These are phyloP conservation scores for Hypoxylon sp. DNA, from an alignment of 2,329 filamentous ascomycete genomes.

Conservation along the genomic window DNA sequence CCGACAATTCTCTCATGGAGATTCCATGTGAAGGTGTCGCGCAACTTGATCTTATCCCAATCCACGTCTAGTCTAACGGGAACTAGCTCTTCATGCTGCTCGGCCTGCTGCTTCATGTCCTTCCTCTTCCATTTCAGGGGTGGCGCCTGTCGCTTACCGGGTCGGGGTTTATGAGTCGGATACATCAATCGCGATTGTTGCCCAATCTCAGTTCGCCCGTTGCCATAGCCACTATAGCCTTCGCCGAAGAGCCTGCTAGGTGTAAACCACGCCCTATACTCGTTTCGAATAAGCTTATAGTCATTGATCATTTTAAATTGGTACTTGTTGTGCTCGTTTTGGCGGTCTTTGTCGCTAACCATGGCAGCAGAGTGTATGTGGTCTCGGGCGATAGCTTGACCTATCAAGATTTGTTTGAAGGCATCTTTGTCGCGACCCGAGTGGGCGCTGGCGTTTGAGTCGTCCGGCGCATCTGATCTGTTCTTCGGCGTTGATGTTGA, in stretches of 20 bases:
- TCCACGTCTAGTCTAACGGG: slow-evolving; percentile 94
- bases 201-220: slow-evolving; percentile 82
- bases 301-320: slow-evolving; percentile 79
- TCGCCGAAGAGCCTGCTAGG: slow-evolving; percentile 74
- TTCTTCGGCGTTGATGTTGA: slow-evolving; percentile 54
- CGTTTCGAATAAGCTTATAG: slow-evolving; percentile 73
- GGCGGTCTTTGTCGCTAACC: slow-evolving; percentile 66
- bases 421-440: slow-evolving; percentile 69
- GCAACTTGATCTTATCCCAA: slow-evolving; percentile 93
- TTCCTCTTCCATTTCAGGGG: slow-evolving; percentile 82
- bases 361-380: slow-evolving; percentile 68
- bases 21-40: slow-evolving; percentile 99
- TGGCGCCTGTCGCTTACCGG: slow-evolving; percentile 81
- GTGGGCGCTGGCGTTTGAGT: slow-evolving; percentile 51
- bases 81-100: slow-evolving; percentile 91
- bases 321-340: slow-evolving; percentile 71
- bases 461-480: slow-evolving; percentile 53
- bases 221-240: slow-evolving; percentile 91
- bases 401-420: slow-evolving; percentile 68
- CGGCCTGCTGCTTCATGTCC: slow-evolving; percentile 87
- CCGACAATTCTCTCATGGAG: slow-evolving; percentile 89
- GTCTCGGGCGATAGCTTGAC: slow-evolving; percentile 69
- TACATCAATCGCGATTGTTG: slow-evolving; percentile 82
- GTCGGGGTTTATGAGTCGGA: slow-evolving; percentile 80
- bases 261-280: slow-evolving; percentile 70